Evolutionary conservation across 768 basidiomycete genomes (phyloP).

Genomic region (Boletellus ananas): DNA sequence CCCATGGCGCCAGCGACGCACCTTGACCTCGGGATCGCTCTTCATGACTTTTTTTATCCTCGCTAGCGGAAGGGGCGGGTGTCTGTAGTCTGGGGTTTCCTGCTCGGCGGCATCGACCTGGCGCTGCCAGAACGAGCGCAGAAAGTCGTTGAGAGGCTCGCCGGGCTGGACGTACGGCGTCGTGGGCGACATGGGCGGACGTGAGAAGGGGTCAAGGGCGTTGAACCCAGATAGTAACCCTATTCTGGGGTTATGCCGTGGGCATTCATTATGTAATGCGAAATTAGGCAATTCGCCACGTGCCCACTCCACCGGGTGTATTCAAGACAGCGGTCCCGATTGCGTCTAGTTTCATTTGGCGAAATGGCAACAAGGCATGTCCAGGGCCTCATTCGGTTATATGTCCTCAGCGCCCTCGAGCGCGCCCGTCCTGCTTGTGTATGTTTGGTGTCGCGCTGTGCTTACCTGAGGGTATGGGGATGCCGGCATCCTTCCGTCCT

Average conservation of each 20-base stretch:
- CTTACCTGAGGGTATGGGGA: too few species aligned
- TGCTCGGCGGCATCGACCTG: slow-evolving; percentile 85
- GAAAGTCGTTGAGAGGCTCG: slow-evolving; percentile 81
- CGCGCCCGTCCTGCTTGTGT: too few species aligned
- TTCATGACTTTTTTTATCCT: slow-evolving; percentile 99
- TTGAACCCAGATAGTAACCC: slow-evolving; percentile 29
- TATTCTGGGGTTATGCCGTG: slow-evolving; percentile 12
- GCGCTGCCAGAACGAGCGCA: slow-evolving; percentile 86
- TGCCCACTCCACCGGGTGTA: not conserved
- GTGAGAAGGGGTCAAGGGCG: slow-evolving; percentile 14
- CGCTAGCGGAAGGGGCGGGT: slow-evolving; percentile 87
- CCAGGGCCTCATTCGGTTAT: too few species aligned
- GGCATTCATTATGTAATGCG: not conserved
- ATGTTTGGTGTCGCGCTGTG: too few species aligned
- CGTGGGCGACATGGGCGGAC: slow-evolving; percentile 29
- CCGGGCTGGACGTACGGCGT: slow-evolving; percentile 77
- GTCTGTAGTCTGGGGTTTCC: slow-evolving; percentile 83
- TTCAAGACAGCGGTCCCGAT: too few species aligned
- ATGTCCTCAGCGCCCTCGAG: too few species aligned
- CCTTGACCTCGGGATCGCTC: slow-evolving; percentile 95
- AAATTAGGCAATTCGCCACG: not conserved
- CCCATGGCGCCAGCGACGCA: slow-evolving; percentile 34
- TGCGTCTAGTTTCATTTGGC: too few species aligned
- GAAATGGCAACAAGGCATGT: too few species aligned
- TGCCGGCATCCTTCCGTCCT: not conserved